A percentile compares a stretch with the other conserved stretches of the same genome.
phyloP scores from a whole-genome alignment of 2,329 filamentous ascomycete genomes.

The Hypoxylon sp. region DNA sequence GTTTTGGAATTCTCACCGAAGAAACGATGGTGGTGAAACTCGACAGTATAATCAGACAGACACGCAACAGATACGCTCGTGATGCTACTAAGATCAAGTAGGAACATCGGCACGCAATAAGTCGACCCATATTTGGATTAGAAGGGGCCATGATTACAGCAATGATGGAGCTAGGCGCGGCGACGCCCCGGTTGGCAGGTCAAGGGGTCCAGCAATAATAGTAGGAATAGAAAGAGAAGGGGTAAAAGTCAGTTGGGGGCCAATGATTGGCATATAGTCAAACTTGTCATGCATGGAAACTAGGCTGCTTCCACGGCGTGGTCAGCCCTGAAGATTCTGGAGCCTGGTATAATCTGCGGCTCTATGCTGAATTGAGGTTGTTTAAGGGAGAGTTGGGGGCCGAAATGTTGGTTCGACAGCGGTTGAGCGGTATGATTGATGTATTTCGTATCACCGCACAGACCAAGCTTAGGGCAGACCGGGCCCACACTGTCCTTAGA shows the following conservation, averaged over 20 bases:
- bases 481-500: slow-evolving; percentile 19
- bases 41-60: slow-evolving; percentile 21
- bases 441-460: slow-evolving; percentile 13
- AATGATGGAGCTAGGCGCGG: slow-evolving; percentile 31
- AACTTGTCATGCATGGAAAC: slow-evolving; percentile 39
- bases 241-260: slow-evolving; percentile 31
- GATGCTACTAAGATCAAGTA: slow-evolving; percentile 10
- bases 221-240: slow-evolving; percentile 20
- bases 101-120: slow-evolving; percentile 27
- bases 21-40: slow-evolving; percentile 21
- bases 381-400: slow-evolving; percentile 36
- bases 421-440: too few relatives aligned
- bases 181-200: slow-evolving; percentile 29
- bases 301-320: slow-evolving; percentile 34
- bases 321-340: slow-evolving; percentile 33
- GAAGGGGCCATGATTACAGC: slow-evolving; percentile 20
- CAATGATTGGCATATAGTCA: slow-evolving; percentile 36
- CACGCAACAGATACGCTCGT: too few relatives aligned
- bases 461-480: slow-evolving; percentile 28
- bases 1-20: slow-evolving; percentile 22
- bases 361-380: slow-evolving; percentile 39
- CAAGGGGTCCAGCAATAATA: slow-evolving; percentile 14
- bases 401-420: slow-evolving; percentile 10
- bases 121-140: slow-evolving; percentile 22
- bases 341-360: slow-evolving; percentile 38